Evolutionary conservation across 2,329 filamentous ascomycete species (phyloP).

Genomic region (Colletotrichum sansevieriae): DNA sequence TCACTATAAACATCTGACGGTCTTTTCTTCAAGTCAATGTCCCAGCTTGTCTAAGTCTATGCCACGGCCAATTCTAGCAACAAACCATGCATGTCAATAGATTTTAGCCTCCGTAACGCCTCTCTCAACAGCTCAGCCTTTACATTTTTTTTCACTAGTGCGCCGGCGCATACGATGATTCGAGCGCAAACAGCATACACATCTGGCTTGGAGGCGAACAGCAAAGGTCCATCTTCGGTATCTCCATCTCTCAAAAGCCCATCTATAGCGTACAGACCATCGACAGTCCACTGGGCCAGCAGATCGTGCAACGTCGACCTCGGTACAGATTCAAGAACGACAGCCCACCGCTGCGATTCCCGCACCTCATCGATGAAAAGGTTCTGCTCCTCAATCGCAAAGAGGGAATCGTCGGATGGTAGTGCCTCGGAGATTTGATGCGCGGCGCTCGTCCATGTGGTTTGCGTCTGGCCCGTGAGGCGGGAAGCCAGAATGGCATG

Average conservation of each 20-base stretch:
- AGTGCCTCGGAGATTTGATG: conserved; percentile 60
- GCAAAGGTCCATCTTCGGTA: conserved; percentile 73
- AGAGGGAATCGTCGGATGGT: conserved; percentile 76
- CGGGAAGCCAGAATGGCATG: conserved; percentile 55
- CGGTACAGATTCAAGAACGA: conserved; percentile 54
- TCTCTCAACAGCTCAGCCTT: neutral
- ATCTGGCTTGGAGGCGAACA: conserved; percentile 77
- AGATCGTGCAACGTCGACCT: conserved; percentile 43
- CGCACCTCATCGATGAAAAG: conserved; percentile 88
- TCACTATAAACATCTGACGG: neutral
- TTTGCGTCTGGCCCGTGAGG: conserved; percentile 53
- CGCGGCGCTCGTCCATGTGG: conserved; percentile 49
- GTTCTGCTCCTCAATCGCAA: conserved; percentile 92
- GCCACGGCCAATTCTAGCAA: conserved; percentile 36
- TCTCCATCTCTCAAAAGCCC: conserved; percentile 44
- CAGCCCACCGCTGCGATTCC: conserved; percentile 78
- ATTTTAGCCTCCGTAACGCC: conserved; percentile 29
- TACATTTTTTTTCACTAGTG: conserved; percentile 45
- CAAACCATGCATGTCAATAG: conserved; percentile 40
- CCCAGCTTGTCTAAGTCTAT: conserved; percentile 1
- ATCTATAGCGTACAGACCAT: conserved; percentile 62
- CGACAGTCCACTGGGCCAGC: conserved; percentile 61
- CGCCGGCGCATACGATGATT: conserved; percentile 56
- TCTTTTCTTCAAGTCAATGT: neutral
- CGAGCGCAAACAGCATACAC: conserved; percentile 73